Percentiles rank a stretch among this genome's conserved stretches.
phyloP scores from a whole-genome alignment of 371 early-diverging fungal species.

The Mortierella polycephala region DNA sequence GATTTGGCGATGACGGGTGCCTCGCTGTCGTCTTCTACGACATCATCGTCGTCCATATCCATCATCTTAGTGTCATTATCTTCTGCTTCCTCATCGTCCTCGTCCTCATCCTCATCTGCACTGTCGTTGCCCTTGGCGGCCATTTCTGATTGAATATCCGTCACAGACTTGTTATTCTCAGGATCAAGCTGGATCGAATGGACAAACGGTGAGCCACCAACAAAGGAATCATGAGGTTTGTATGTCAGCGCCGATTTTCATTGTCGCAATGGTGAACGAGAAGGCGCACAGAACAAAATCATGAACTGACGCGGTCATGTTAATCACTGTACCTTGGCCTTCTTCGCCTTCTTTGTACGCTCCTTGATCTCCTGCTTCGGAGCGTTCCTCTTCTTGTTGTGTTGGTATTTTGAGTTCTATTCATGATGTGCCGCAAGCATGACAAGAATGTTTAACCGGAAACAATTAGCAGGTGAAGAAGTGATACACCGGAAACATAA shows the following conservation, averaged over 20 bases:
- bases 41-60: slow-evolving; percentile 42
- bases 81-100: slow-evolving; percentile 47
- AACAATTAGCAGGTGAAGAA: background rate
- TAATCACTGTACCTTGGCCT: slow-evolving; percentile 65
- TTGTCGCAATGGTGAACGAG: slow-evolving; percentile 3
- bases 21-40: slow-evolving; percentile 49
- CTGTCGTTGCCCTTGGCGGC: slow-evolving; percentile 48
- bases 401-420: slow-evolving; percentile 67
- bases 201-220: background rate
- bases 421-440: too few species aligned
- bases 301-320: too few species aligned
- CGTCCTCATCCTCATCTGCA: slow-evolving; percentile 44
- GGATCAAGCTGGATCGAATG: slow-evolving; percentile 58
- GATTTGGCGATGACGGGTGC: slow-evolving; percentile 51
- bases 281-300: background rate
- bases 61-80: slow-evolving; percentile 53
- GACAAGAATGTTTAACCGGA: too few species aligned
- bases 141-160: slow-evolving; percentile 62
- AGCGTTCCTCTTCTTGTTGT: slow-evolving; percentile 80
- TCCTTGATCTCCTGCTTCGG: slow-evolving; percentile 85
- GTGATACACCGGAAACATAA: background rate
- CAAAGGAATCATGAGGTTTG: background rate
- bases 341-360: slow-evolving; percentile 81
- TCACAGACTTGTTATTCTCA: slow-evolving; percentile 62
- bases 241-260: background rate